Base-by-base conservation (phyloP, 1,139 yeast species). In the Nakaseomyces nivariensis region DNA sequence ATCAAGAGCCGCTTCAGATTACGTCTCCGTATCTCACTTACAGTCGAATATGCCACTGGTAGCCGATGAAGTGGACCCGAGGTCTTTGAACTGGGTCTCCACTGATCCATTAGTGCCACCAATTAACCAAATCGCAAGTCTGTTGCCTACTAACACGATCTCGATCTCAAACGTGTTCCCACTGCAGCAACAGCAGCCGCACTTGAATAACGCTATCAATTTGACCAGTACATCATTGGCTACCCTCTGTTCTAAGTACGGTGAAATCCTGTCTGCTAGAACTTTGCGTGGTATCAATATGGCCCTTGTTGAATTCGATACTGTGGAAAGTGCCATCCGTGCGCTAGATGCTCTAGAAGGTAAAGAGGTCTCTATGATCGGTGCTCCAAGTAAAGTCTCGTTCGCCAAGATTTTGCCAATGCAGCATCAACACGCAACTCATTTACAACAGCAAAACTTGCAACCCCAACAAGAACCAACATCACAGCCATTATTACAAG, bases 271-370 rank as follows among this genome's bases (percentile, higher is more conserved):
- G 49, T 72, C 81, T 38, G 82, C 89, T 7, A 75, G 89, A 49
- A 74, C 88, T 24, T 63, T 78, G 48, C 67, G 72, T 33, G 75
- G 75, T 48, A 70, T 75, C 47, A 74, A 74, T 50, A 72, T 77
- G 60, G 94, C 94, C 0, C 73, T 88, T 55, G 82, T 86, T 33
- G 94, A 85, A 65, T 89, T 87, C 67, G 73, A 77, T 4, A 72
- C 75, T 37, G 70, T 85, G 11, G 96, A 87, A 46, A 72, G 81
- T 40, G 95, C 97, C 10, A 79, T 85, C 74, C 77, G 75, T 45
- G 87, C 95, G 47, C 82, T 82, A 61, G 84, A 85, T 4, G 79
- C 75, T 47, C 77, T 89, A 61, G 85, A 85, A 61, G 95, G 89
- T 55, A 80, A 82, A 58, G 97, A 90, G 62, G 73, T 92, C 40